These are phyloP conservation scores for Neospermospora avenae DNA, from an alignment of 2,329 filamentous ascomycete genomes.

Conservation along the genomic window DNA sequence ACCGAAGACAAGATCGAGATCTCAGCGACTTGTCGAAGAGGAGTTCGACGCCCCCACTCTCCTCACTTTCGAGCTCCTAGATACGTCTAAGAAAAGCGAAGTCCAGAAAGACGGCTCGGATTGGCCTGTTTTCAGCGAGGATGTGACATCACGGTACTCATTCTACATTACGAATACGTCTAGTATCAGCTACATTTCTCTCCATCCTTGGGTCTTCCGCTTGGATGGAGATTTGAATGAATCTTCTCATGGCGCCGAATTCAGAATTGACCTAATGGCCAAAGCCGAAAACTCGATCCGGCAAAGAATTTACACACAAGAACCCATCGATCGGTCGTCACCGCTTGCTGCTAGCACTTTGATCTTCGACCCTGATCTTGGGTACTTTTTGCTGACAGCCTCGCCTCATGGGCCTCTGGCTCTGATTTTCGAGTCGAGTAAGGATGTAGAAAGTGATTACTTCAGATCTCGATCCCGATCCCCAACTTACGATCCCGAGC, in stretches of 20 bases:
- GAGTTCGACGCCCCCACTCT: conserved; percentile 45
- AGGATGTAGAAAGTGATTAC: conserved; percentile 50
- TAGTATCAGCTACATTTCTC: conserved; percentile 57
- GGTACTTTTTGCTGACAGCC: conserved; percentile 59
- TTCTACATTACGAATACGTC: conserved; percentile 61
- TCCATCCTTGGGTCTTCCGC: conserved; percentile 61
- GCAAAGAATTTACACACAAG: conserved; percentile 56
- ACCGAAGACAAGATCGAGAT: conserved; percentile 50
- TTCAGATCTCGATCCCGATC: conserved; percentile 42
- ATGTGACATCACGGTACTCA: conserved; percentile 59
- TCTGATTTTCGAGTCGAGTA: conserved; percentile 53
- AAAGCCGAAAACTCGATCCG: conserved; percentile 54
- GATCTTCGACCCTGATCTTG: conserved; percentile 59
- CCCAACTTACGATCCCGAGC: conserved; percentile 42
- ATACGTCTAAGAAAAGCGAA: conserved; percentile 54
- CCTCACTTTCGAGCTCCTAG: conserved; percentile 60
- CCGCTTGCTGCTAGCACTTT: conserved; percentile 52
- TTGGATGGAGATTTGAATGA: conserved; percentile 59
- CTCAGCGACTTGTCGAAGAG: conserved; percentile 39
- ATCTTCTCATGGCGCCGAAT: conserved; percentile 56
- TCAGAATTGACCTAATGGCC: conserved; percentile 57
- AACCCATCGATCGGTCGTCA: conserved; percentile 42
- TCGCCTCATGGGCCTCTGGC: conserved; percentile 56
- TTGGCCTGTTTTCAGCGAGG: conserved; percentile 62
- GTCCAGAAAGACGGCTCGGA: conserved; percentile 47